Base-by-base conservation (phyloP, 2,329 filamentous ascomycete genomes). In the Hyphodiscus sp. region DNA sequence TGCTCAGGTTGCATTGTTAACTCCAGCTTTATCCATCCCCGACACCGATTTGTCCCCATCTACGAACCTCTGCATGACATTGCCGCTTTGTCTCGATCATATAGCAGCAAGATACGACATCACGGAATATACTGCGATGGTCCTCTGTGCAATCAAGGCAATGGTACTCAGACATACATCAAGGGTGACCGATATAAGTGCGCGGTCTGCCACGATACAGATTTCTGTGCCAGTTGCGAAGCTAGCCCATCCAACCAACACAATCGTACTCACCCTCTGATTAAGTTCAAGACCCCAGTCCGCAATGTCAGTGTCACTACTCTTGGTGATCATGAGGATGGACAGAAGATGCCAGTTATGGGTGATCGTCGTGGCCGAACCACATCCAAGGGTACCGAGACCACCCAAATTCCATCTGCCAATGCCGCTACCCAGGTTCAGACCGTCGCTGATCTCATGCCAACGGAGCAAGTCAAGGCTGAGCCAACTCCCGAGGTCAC, bases 181-280 rank as follows among this genome's bases (percentile, higher is more conserved):
- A 78, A 79, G 51, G 95, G 94, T 49, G 80, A 87, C 56, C 89
- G 94, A 59, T 99, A 94, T 81, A 99, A 99, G 82, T 99, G 94
- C 68, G 89, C 92, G 50, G 86, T 99, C 53, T 99, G 94, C 76
- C 80, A 95, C 66, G 91, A 99, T 69, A 86, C 86, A 33, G 94
- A 99, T 72, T 96, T 96, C 75, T 99, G 94, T 69, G 89, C 88
- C 67, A 87, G 82, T 67, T 99, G 94, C 73, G 95, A 99, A 74
- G 90, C 92, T 47, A 84, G 84, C 64, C 94, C 94, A 8, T 77
- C 77, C 59, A 92, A 95, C 70, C 76, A 75, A 20, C 94, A 99
- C 76, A 96, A 97, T 76, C 85, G 84, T 71, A 95, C 91, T n/a
- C 94, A 99, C 65, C 94, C 94, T 26, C 76, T 99, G 63, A 91